Evolutionary conservation across 805 yeast species (phyloP).

Genomic region (Pichia phayaonensis): DNA sequence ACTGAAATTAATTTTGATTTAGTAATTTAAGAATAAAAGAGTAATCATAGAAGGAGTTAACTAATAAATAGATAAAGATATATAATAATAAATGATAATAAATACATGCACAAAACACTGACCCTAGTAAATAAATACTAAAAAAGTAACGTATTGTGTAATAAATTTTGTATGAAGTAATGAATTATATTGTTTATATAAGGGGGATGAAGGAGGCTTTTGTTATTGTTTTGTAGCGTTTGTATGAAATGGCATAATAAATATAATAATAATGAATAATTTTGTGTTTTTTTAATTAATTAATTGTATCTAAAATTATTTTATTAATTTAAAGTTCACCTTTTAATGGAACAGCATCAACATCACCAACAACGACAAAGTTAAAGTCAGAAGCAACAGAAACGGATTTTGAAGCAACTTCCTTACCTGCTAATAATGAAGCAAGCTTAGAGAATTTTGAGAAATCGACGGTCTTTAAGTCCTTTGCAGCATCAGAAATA

Average conservation of each 20-base stretch:
- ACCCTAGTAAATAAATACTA: not conserved
- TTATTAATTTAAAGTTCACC: slow-evolving; percentile 62
- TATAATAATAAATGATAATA: slow-evolving; percentile 8
- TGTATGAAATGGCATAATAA: not conserved
- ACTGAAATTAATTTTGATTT: not conserved
- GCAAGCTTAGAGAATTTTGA: slow-evolving; percentile 45
- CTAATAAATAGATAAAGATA: slow-evolving; percentile 1
- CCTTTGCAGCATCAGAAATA: slow-evolving; percentile 52
- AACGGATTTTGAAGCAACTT: slow-evolving; percentile 31
- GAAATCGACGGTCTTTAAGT: slow-evolving; percentile 32
- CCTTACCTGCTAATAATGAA: slow-evolving; percentile 34
- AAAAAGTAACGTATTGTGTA: not conserved
- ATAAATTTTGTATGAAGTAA: not conserved
- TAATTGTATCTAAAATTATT: not conserved
- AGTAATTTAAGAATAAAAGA: not conserved
- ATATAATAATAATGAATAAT: not conserved
- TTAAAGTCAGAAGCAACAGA: slow-evolving; percentile 53
- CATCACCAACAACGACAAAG: slow-evolving; percentile 86
- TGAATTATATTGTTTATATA: not conserved
- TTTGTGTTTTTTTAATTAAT: not conserved
- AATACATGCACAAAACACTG: slow-evolving; percentile 8
- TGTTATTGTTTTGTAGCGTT: slow-evolving; percentile 2
- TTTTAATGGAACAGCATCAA: slow-evolving; percentile 76
- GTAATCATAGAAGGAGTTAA: not conserved
- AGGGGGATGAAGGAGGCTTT: not conserved